phyloP scores from a whole-genome alignment of 75 land plant genomes.

The Pinus taeda region DNA sequence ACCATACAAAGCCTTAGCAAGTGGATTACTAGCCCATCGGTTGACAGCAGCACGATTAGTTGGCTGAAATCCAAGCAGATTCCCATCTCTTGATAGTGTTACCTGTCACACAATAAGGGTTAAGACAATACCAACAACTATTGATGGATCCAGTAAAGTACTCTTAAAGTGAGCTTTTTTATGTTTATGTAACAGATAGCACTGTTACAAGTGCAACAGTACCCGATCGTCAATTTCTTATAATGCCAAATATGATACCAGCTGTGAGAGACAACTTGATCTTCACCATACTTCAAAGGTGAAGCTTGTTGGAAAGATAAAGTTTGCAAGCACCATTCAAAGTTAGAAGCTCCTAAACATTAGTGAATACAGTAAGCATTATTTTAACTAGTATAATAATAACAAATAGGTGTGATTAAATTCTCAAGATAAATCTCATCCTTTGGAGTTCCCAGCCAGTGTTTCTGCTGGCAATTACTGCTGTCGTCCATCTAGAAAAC shows the following conservation, averaged over 20 bases:
- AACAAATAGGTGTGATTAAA: too few species aligned
- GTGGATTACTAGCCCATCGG: constrained; percentile 67
- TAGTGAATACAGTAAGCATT: too few species aligned
- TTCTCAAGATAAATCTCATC: too few species aligned
- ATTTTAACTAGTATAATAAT: too few species aligned
- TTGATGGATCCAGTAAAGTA: neutral
- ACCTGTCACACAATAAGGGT: constrained; percentile 36
- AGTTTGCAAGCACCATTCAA: too few species aligned
- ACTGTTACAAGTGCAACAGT: neutral
- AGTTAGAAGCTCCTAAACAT: too few species aligned
- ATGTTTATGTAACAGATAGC: too few species aligned
- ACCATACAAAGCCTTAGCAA: constrained; percentile 48
- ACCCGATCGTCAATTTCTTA: neutral
- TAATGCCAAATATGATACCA: neutral
- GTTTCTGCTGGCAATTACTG: too few species aligned
- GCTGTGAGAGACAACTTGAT: neutral
- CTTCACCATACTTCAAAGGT: neutral
- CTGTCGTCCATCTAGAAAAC: too few species aligned
- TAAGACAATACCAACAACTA: too few species aligned
- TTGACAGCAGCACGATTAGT: constrained; percentile 59
- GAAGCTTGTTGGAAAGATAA: neutral
- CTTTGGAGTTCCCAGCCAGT: too few species aligned
- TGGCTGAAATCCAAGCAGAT: constrained; percentile 71
- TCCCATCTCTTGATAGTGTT: constrained; percentile 53
- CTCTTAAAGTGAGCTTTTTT: neutral